Evolutionary conservation across 768 basidiomycete species (phyloP).

Genomic region (Russula lepida): DNA sequence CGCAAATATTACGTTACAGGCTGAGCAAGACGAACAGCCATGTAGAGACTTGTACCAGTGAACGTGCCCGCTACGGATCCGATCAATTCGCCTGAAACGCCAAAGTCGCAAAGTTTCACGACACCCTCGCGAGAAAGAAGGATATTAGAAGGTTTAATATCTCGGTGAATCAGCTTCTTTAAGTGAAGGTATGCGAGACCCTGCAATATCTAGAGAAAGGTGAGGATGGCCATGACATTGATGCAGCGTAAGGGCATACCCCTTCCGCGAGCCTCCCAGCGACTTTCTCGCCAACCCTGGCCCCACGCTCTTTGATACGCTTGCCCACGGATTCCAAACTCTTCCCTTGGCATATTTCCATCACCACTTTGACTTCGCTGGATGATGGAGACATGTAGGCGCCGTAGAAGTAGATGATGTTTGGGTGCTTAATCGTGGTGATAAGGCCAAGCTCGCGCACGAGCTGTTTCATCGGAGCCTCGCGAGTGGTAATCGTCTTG

Average conservation of each 20-base stretch:
- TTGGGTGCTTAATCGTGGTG: conserved; percentile 70
- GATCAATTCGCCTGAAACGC: conserved; percentile 93
- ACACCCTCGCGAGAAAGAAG: conserved; percentile 83
- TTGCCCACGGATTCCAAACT: conserved; percentile 86
- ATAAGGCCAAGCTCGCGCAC: conserved; percentile 89
- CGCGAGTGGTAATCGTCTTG: conserved; percentile 87
- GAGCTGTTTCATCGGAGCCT: conserved; percentile 88
- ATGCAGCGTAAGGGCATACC: conserved; percentile 36
- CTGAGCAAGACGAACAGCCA: conserved; percentile 68
- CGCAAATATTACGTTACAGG: conserved; percentile 6
- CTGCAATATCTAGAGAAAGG: conserved; percentile 55
- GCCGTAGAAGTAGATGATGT: conserved; percentile 89
- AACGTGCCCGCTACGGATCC: conserved; percentile 90
- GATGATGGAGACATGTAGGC: conserved; percentile 82
- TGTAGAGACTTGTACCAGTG: conserved; percentile 96
- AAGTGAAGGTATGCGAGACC: conserved; percentile 92
- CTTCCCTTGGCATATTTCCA: conserved; percentile 85
- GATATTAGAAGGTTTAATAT: conserved; percentile 92
- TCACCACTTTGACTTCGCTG: conserved; percentile 90
- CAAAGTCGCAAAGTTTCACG: conserved; percentile 92
- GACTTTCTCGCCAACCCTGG: conserved; percentile 77
- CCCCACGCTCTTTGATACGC: conserved; percentile 70
- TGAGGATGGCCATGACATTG: conserved; percentile 12
- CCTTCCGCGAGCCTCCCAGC: conserved; percentile 91
- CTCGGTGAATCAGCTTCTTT: conserved; percentile 88